Evolutionary conservation across 1,284 basidiomycete genomes (phyloP).

Genomic region (Ustilago cynodontis): DNA sequence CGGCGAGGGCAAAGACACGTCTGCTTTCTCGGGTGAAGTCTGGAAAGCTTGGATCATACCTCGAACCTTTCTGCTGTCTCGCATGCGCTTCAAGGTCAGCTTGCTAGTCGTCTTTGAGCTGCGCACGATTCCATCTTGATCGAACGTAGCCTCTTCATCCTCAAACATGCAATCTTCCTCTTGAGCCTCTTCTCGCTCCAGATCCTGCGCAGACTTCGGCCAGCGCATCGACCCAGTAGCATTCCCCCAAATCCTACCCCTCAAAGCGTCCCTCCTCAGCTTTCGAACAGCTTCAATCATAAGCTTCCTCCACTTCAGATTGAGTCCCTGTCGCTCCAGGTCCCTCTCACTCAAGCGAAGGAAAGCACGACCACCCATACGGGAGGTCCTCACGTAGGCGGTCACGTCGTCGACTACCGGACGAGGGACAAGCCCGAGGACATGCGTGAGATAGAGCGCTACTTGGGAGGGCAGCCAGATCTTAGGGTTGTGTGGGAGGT

Average conservation of each 20-base stretch:
- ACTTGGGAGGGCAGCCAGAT: conserved; percentile 63
- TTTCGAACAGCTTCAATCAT: conserved; percentile 63
- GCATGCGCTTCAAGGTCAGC: conserved; percentile 58
- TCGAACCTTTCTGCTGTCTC: conserved; percentile 55
- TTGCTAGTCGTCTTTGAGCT: conserved; percentile 45
- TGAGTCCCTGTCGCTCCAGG: conserved; percentile 58
- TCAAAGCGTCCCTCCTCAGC: conserved; percentile 56
- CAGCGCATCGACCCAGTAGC: conserved; percentile 41
- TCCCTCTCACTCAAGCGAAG: conserved; percentile 60
- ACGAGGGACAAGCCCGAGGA: conserved; percentile 60
- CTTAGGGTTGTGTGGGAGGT: conserved; percentile 58
- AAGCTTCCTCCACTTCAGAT: conserved; percentile 61
- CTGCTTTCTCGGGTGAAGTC: conserved; percentile 35
- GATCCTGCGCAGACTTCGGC: conserved; percentile 40
- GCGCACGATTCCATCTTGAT: conserved; percentile 30
- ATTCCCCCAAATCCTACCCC: conserved; percentile 62
- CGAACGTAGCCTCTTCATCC: conserved; percentile 1
- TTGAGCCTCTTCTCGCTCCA: conserved; percentile 30
- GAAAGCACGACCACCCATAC: conserved; percentile 62
- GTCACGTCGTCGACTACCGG: conserved; percentile 64
- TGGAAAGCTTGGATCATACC: conserved; percentile 63
- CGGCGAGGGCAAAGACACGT: conserved; percentile 14
- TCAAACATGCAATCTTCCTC: conserved; percentile 15
- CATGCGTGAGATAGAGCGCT: conserved; percentile 61
- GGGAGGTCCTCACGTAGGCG: conserved; percentile 54